These are phyloP conservation scores for Fusarium avenaceum DNA, from an alignment of 2,329 filamentous ascomycete genomes.

Conservation along the genomic window DNA sequence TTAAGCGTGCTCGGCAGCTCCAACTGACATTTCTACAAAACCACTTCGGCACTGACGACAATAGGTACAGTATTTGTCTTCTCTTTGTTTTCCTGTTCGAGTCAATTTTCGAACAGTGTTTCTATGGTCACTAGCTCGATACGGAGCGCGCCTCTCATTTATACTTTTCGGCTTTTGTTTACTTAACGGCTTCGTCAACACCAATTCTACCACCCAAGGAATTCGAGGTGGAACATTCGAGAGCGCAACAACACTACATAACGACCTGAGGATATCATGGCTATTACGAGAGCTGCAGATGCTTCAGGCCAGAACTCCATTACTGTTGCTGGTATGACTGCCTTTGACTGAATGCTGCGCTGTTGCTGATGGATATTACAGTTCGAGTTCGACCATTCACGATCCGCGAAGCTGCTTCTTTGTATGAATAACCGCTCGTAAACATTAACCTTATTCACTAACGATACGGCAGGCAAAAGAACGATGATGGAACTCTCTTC, in stretches of 20 bases:
- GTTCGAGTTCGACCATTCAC: slow-evolving; percentile 80
- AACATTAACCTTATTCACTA: slow-evolving; percentile 16
- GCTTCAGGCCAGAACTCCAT: slow-evolving; percentile 65
- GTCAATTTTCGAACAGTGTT: slow-evolving; percentile 41
- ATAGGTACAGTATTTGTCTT: slow-evolving; percentile 50
- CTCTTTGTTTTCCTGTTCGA: slow-evolving; percentile 18
- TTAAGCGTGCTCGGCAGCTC: slow-evolving; percentile 33
- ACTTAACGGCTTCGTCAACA: slow-evolving; percentile 28
- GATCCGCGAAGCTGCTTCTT: slow-evolving; percentile 93
- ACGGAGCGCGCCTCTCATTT: slow-evolving; percentile 35
- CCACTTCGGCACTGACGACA: slow-evolving; percentile 35
- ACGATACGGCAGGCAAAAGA: slow-evolving; percentile 64
- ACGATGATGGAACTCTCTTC: slow-evolving; percentile 89
- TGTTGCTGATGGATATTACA: slow-evolving; percentile 54
- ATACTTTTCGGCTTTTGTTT: slow-evolving; percentile 40
- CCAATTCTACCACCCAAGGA: slow-evolving; percentile 5
- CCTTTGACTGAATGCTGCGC: not conserved
- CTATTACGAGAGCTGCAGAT: slow-evolving; percentile 41
- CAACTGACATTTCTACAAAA: slow-evolving; percentile 28
- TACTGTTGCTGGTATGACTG: slow-evolving; percentile 66
- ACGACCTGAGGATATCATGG: slow-evolving; percentile 35
- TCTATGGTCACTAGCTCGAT: slow-evolving; percentile 36
- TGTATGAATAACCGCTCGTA: slow-evolving; percentile 63
- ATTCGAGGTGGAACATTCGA: slow-evolving; percentile 16
- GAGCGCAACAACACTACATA: not conserved